Evolutionary conservation across 257 asterid genomes (phyloP).

Genomic region (Mitragyna speciosa): DNA sequence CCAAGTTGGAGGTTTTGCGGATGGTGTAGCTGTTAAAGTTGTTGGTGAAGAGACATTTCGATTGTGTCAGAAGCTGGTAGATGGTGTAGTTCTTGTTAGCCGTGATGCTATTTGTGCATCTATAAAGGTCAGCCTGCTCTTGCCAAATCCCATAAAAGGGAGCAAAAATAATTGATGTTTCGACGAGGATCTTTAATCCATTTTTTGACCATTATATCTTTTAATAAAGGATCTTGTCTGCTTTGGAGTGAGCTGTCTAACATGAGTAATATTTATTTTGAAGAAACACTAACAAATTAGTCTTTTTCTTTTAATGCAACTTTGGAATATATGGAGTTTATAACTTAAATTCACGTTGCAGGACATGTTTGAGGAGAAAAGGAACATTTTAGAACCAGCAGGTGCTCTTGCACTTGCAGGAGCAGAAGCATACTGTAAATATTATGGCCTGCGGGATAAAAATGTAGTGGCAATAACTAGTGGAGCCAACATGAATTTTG

Average conservation of each 20-base stretch:
- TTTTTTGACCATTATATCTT: no score
- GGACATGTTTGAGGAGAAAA: slow-evolving; percentile 98
- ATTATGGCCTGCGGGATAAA: slow-evolving; percentile 71
- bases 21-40: slow-evolving; percentile 96
- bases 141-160: background rate
- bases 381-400: slow-evolving; percentile 95
- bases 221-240: slow-evolving; percentile 9
- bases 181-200: background rate
- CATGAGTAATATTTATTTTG: background rate
- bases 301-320: background rate
- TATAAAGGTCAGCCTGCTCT: slow-evolving; percentile 71
- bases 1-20: slow-evolving; percentile 96
- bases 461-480: slow-evolving; percentile 88
- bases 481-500: slow-evolving; percentile 98
- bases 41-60: slow-evolving; percentile 91
- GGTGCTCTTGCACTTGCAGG: slow-evolving; percentile 99
- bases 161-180: background rate
- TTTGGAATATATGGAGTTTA: background rate
- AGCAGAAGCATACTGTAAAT: slow-evolving; percentile 91
- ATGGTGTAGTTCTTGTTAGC: slow-evolving; percentile 85
- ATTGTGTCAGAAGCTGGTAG: slow-evolving; percentile 73
- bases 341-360: slow-evolving; percentile 23
- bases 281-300: background rate
- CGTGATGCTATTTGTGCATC: slow-evolving; percentile 98
- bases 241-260: background rate